Evolutionary conservation across 441 rosid genomes (phyloP), one percentile per base, ranked within the genome.

Genomic region (Erysimum pusillum): DNA sequence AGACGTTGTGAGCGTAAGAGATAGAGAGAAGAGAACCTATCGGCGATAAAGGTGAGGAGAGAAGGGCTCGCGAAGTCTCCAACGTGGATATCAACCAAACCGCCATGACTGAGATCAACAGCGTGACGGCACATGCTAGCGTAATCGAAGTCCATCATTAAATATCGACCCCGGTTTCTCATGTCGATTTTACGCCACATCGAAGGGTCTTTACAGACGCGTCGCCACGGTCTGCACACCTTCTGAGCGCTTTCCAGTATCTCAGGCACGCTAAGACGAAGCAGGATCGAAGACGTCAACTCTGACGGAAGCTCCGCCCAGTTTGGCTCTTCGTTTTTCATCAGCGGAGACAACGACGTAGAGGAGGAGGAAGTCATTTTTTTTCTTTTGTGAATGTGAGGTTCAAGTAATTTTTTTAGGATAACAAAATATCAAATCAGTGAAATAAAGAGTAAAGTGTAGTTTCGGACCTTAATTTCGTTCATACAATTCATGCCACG

Each of bases 171-270:
- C 5, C 15, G 5, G 39, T 77, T 69, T 32, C 4, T 28, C 84
- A 91, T 80, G 60, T 85, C 82, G 63, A 91, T 81, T 67, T 67
- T 59, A 38, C 83, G 75, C 97, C 94, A 89, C 77, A 89, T 73
- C 2, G 66, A 75, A 2, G 90, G 90, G 6, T 91, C 89, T 69
- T n/a, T 73, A 83, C 85, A 86, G 68, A 89, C 48, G 56, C 9
- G 45, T 20, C 52, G 31, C 76, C 97, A 89, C 41, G 87, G 91
- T 1, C 1, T 32, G 77, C 90, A 91, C 36, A 91, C 97, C 1
- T 3, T 39, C 64, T 86, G 87, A 4, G 80, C 91, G 13, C 18
- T 83, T 22, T 10, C 44, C 38, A 89, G 61, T 12, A 87, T 80
- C 25, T 83, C 87, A 1, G 81, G 14, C 6, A 77, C 76, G 0